Percentiles rank a stretch among this genome's conserved stretches.
Conservation (phyloP, 1,284 basidiomycete genomes). For the Ustilago cynodontis region DNA sequence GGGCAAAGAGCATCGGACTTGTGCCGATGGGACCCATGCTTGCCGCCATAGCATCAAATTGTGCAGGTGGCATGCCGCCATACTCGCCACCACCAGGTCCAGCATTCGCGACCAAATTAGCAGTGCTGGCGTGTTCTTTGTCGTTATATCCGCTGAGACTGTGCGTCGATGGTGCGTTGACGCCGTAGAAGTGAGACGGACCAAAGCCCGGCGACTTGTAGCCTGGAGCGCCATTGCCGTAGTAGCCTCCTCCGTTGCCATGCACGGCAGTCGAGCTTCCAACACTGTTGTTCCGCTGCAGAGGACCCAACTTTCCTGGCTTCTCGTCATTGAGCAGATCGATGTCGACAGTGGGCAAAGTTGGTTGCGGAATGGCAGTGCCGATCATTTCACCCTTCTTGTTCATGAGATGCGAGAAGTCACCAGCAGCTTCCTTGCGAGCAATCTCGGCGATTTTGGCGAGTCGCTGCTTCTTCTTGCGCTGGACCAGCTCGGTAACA, state of each 20-base stretch:
- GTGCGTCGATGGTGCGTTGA: slow-evolving; percentile 31
- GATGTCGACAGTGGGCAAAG: slow-evolving; percentile 88
- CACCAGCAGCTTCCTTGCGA: slow-evolving; percentile 88
- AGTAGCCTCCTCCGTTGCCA: slow-evolving; percentile 32
- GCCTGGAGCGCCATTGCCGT: slow-evolving; percentile 23
- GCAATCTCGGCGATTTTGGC: slow-evolving; percentile 85
- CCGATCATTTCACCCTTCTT: slow-evolving; percentile 87
- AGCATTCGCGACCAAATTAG: slow-evolving; percentile 55
- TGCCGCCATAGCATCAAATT: slow-evolving; percentile 39
- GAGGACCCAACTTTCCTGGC: slow-evolving; percentile 13
- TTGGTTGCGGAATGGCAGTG: slow-evolving; percentile 91
- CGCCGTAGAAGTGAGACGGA: slow-evolving; percentile 41
- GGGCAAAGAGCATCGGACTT: slow-evolving; percentile 55
- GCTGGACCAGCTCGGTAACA: slow-evolving; percentile 91
- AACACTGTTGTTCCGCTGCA: slow-evolving; percentile 43
- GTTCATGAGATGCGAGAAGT: slow-evolving; percentile 91
- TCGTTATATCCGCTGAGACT: slow-evolving; percentile 28
- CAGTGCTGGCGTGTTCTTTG: slow-evolving; percentile 54
- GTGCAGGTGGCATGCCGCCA: slow-evolving; percentile 30
- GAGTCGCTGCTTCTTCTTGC: slow-evolving; percentile 86
- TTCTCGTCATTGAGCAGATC: slow-evolving; percentile 81
- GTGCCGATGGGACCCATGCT: slow-evolving; percentile 62
- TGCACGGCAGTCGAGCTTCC: slow-evolving; percentile 42
- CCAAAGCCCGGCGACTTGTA: slow-evolving; percentile 37
- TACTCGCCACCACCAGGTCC: slow-evolving; percentile 47